Conservation (phyloP, 2,329 filamentous ascomycete genomes). For the Penicillium thymicola region DNA sequence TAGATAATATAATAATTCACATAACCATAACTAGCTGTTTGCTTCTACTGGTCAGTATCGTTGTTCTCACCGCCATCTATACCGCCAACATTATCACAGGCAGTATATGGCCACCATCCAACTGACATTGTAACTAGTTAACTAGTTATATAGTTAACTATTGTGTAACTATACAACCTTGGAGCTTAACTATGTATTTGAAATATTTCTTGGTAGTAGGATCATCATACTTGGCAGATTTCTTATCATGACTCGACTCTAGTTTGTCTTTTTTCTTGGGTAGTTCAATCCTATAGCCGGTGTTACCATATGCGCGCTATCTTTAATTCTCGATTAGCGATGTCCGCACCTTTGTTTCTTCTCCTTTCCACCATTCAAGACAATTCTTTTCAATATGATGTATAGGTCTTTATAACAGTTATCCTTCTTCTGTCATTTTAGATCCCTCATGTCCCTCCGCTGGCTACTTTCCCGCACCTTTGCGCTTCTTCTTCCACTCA, state of each 20-base stretch:
- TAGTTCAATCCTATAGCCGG: no score
- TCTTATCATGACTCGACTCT: not conserved
- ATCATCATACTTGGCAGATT: not conserved
- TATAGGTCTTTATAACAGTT: constrained; percentile 17
- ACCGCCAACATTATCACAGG: not conserved
- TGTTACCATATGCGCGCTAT: not conserved
- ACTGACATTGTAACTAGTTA: not conserved
- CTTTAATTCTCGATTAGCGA: not conserved
- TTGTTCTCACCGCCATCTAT: not conserved
- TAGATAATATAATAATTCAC: constrained; percentile 4
- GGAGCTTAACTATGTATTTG: not conserved
- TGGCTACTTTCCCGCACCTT: constrained; percentile 45
- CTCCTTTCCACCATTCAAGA: constrained; percentile 7
- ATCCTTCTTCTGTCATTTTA: constrained; percentile 8
- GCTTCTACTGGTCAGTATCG: not conserved
- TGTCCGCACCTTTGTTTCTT: not conserved
- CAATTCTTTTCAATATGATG: constrained; percentile 17
- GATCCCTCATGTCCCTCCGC: constrained; percentile 50
- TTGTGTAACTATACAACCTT: not conserved
- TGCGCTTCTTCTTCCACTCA: constrained; percentile 59
- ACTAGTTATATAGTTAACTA: no score
- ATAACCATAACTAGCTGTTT: not conserved
- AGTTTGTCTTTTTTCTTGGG: not conserved
- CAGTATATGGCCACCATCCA: not conserved
- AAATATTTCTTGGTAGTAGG: not conserved